phyloP scores from a whole-genome alignment of 225 moss, liverwort and hornwort genomes.

The Antitrichia curtipendula region DNA sequence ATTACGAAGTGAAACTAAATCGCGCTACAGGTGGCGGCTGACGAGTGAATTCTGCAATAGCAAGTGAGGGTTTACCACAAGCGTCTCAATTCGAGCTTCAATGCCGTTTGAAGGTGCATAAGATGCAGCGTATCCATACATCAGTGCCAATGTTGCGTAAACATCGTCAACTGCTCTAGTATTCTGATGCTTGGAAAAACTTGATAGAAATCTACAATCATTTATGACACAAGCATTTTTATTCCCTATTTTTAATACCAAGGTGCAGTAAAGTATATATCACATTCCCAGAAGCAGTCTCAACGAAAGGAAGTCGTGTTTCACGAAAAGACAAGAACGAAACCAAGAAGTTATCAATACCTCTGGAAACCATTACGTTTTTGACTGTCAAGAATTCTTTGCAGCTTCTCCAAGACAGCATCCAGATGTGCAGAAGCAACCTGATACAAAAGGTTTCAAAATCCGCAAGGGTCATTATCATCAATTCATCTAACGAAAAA shows the following conservation, averaged over 20 bases:
- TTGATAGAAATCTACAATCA: conserved; percentile 9
- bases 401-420: conserved; percentile 15
- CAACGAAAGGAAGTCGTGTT: neutral
- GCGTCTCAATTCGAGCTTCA: conserved; percentile 30
- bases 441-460: neutral
- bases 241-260: neutral
- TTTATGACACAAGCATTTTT: neutral
- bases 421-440: conserved; percentile 35
- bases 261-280: neutral
- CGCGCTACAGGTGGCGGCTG: neutral
- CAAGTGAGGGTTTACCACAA: conserved; percentile 8
- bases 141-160: conserved; percentile 31
- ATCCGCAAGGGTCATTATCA: neutral
- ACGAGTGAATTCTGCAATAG: neutral
- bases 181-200: conserved; percentile 11
- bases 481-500: neutral
- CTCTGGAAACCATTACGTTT: conserved; percentile 5
- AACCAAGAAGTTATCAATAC: neutral
- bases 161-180: conserved; percentile 8
- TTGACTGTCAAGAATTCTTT: conserved; percentile 8
- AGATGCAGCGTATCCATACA: conserved; percentile 37
- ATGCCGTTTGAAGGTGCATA: conserved; percentile 34
- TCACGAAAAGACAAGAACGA: neutral
- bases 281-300: neutral
- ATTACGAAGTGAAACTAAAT: neutral